A percentile compares a stretch with the other conserved stretches of the same genome.
These are phyloP conservation scores for Psidium friedrichsthalianum DNA, from an alignment of 345 rosid species.

Conservation along the genomic window DNA sequence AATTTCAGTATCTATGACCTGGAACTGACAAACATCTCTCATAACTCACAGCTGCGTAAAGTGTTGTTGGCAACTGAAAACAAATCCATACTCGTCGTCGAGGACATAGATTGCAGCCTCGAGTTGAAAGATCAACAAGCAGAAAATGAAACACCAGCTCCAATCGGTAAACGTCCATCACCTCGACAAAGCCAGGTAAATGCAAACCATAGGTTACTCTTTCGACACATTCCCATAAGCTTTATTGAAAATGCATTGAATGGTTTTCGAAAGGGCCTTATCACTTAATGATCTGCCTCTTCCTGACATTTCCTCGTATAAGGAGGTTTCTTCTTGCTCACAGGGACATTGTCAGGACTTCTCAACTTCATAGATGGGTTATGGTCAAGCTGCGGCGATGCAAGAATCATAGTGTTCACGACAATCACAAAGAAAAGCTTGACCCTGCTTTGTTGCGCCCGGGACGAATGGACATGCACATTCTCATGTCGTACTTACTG, in stretches of 20 bases:
- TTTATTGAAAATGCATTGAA: neutral
- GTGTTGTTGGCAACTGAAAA: slow-evolving; percentile 47
- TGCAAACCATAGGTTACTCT: neutral
- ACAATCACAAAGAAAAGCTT: slow-evolving; percentile 37
- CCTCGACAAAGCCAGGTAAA: slow-evolving; percentile 6
- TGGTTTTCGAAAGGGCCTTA: neutral
- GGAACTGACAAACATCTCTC: slow-evolving; percentile 27
- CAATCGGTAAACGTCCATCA: neutral
- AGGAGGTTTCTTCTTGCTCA: neutral
- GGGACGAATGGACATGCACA: slow-evolving; percentile 41
- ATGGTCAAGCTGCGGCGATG: slow-evolving; percentile 40
- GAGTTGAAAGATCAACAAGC: slow-evolving; percentile 5
- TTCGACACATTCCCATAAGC: neutral
- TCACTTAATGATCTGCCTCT: neutral
- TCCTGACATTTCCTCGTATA: neutral
- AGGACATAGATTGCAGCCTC: slow-evolving; percentile 55
- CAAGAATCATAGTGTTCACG: slow-evolving; percentile 32
- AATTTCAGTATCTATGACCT: slow-evolving; percentile 62
- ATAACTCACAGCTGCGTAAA: slow-evolving; percentile 36
- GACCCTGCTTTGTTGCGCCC: slow-evolving; percentile 35
- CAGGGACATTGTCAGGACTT: slow-evolving; percentile 30
- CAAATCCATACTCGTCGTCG: slow-evolving; percentile 54
- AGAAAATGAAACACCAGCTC: neutral
- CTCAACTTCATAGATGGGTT: slow-evolving; percentile 39
- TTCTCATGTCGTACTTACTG: slow-evolving; percentile 44